Conservation (phyloP, 257 asterid species). For the Nicotiana obtusifolia region DNA sequence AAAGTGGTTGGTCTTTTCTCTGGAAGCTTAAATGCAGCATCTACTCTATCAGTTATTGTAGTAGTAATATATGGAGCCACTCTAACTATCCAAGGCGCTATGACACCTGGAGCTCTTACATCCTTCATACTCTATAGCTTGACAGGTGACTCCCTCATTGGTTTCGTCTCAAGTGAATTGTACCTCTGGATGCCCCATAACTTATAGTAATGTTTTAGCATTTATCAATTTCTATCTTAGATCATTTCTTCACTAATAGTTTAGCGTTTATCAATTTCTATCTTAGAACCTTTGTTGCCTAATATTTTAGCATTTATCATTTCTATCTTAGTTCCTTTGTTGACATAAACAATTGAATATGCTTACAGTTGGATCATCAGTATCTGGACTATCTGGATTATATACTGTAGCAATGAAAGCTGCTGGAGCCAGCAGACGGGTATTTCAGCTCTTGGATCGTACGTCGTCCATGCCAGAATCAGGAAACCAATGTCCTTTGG, state of each 20-base stretch:
- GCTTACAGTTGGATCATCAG: slow-evolving; percentile 69
- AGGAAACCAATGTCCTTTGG: slow-evolving; percentile 63
- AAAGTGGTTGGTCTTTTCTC: slow-evolving; percentile 59
- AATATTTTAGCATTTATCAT: slow-evolving; percentile 3
- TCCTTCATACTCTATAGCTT: slow-evolving; percentile 85
- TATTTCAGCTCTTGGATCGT: slow-evolving; percentile 75
- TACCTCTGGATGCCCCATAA: neutral
- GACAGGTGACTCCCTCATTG: slow-evolving; percentile 41
- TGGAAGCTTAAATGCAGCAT: slow-evolving; percentile 76
- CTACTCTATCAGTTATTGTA: slow-evolving; percentile 73
- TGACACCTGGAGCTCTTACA: slow-evolving; percentile 77
- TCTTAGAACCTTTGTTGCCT: too few relatives aligned
- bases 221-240: slow-evolving; percentile 3
- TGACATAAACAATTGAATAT: neutral
- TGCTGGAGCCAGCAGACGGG: slow-evolving; percentile 92
- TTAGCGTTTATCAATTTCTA: neutral
- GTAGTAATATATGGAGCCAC: slow-evolving; percentile 78
- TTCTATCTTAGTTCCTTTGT: slow-evolving; percentile 11
- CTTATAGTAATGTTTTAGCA: neutral
- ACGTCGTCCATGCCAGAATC: slow-evolving; percentile 62
- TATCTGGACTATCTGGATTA: slow-evolving; percentile 62
- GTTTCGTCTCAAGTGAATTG: neutral
- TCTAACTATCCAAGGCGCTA: slow-evolving; percentile 68
- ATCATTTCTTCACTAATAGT: slow-evolving; percentile 12
- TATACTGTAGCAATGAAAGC: slow-evolving; percentile 83